Conservation (phyloP, 306 rosid species). For the Luffa aegyptiaca region DNA sequence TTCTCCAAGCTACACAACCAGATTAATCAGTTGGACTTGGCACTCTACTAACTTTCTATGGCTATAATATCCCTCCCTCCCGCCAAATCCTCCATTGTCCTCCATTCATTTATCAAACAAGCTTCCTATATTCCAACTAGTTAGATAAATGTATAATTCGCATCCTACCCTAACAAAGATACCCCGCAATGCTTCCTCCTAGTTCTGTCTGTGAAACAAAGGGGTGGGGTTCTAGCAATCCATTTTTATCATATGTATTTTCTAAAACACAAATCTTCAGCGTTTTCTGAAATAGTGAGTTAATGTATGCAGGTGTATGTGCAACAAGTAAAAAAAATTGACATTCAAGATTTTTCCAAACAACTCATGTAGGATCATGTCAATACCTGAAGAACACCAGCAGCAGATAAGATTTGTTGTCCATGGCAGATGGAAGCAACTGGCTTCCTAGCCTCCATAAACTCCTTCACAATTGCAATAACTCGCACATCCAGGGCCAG, state of each 20-base stretch:
- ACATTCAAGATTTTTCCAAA: neutral
- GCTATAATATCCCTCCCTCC: neutral
- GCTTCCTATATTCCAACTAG: neutral
- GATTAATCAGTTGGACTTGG: neutral
- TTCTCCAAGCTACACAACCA: neutral
- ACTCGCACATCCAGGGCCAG: slow-evolving; percentile 32
- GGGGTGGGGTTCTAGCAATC: neutral
- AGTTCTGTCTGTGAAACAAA: neutral
- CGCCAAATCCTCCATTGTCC: neutral
- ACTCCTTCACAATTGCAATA: slow-evolving; percentile 27
- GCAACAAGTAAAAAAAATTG: neutral
- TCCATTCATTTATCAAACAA: neutral
- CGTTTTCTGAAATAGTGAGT: neutral
- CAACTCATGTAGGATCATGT: neutral
- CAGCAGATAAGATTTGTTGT: slow-evolving; percentile 77
- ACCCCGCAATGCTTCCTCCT: neutral
- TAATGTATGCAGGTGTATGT: neutral
- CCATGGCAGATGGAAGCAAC: slow-evolving; percentile 60
- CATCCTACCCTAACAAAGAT: neutral
- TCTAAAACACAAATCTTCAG: neutral
- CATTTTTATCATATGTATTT: neutral
- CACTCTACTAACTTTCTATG: neutral
- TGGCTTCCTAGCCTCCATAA: slow-evolving; percentile 36
- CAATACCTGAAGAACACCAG: slow-evolving; percentile 68
- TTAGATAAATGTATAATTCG: neutral